Conservation (phyloP, 495 filamentous ascomycete genomes). For the Terfezia boudieri region DNA sequence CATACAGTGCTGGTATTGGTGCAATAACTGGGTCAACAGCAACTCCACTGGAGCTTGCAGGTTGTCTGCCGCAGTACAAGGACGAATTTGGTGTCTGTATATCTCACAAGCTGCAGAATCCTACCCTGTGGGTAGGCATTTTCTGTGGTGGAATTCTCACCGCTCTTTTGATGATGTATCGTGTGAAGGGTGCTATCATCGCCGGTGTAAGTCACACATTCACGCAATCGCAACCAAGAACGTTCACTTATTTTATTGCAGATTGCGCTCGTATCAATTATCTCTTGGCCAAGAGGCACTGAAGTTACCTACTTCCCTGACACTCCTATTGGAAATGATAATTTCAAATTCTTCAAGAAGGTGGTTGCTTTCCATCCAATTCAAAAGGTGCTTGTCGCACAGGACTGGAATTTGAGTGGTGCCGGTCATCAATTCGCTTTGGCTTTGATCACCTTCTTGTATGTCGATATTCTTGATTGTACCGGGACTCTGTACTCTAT, state of each 20-base stretch:
- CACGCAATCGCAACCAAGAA: too few relatives aligned
- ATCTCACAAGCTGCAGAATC: constrained; percentile 45
- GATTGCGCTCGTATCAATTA: constrained; percentile 60
- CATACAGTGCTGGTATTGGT: constrained; percentile 58
- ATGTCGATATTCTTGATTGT: constrained; percentile 56
- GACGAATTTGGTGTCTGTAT: constrained; percentile 13
- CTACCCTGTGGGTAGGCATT: constrained; percentile 63
- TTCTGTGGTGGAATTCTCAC: constrained; percentile 64
- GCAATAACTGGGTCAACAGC: constrained; percentile 35
- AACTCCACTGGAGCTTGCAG: constrained; percentile 46
- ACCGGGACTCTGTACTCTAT: constrained; percentile 54
- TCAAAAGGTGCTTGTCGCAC: constrained; percentile 36
- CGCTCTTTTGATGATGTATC: constrained; percentile 52
- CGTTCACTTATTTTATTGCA: neutral
- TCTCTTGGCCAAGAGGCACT: constrained; percentile 57
- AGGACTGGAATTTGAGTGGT: constrained; percentile 42
- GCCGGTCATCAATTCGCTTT: constrained; percentile 49
- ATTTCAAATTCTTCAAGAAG: constrained; percentile 65
- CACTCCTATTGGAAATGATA: constrained; percentile 35
- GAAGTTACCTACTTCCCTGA: constrained; percentile 59
- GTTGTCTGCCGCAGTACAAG: constrained; percentile 27
- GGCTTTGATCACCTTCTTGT: constrained; percentile 63
- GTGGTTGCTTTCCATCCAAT: constrained; percentile 64
- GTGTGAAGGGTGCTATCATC: constrained; percentile 64
- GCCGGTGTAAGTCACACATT: constrained; percentile 22